phyloP scores from a whole-genome alignment of 1,284 basidiomycete genomes.

The Volvariella volvacea region DNA sequence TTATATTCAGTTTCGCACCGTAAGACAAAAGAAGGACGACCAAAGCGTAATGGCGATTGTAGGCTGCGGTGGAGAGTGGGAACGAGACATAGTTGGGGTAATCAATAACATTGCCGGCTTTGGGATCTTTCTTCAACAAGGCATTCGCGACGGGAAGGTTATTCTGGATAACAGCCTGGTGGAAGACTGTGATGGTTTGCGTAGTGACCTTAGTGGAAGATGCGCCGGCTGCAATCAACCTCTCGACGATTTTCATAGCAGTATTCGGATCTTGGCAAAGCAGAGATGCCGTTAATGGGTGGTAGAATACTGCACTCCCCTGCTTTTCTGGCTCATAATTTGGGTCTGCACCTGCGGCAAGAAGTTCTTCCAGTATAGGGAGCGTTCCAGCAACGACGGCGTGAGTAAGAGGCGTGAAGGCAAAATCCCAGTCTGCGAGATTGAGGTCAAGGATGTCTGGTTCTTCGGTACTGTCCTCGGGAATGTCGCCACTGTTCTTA shows the following conservation, averaged over 20 bases:
- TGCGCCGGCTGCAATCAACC: constrained; percentile 40
- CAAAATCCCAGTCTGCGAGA: constrained; percentile 49
- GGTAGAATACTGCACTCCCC: constrained; percentile 24
- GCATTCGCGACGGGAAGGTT: constrained; percentile 36
- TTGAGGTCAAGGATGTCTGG: constrained; percentile 51
- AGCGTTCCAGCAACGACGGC: constrained; percentile 42
- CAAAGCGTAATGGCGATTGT: constrained; percentile 25
- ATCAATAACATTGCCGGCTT: constrained; percentile 37
- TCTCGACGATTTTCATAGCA: constrained; percentile 36
- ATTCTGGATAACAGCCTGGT: constrained; percentile 31
- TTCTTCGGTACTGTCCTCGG: constrained; percentile 38
- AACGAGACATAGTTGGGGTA: constrained; percentile 29
- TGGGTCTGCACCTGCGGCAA: constrained; percentile 38
- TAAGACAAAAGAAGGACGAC: constrained; percentile 33
- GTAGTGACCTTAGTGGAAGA: constrained; percentile 40
- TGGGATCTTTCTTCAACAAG: constrained; percentile 41
- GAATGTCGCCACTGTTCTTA: too few species aligned
- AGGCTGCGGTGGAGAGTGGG: constrained; percentile 32
- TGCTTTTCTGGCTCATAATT: too few species aligned
- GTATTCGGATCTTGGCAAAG: constrained; percentile 37
- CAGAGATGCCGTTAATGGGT: constrained; percentile 40
- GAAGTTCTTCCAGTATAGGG: constrained; percentile 36
- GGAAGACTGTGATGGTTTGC: constrained; percentile 39
- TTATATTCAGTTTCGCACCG: constrained; percentile 28
- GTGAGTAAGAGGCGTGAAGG: constrained; percentile 43